These are phyloP conservation scores for Cercospora sojina DNA, from an alignment of 2,329 filamentous ascomycete species.

Conservation along the genomic window DNA sequence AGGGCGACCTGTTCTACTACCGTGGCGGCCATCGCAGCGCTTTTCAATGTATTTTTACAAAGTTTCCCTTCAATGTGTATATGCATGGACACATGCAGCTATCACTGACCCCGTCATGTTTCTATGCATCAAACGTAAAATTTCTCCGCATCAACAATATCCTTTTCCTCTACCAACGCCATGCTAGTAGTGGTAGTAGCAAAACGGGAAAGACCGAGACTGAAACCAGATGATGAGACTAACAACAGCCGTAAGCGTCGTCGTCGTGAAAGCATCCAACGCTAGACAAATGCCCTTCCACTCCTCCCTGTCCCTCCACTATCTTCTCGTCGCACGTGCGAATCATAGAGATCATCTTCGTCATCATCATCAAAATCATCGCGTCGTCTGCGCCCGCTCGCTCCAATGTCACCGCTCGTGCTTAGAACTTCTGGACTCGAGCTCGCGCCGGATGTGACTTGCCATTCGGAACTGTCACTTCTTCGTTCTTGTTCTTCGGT, in stretches of 20 bases:
- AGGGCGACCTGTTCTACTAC: too few relatives aligned
- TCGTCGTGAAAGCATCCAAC: constrained; percentile 8
- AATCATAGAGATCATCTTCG: constrained; percentile 16
- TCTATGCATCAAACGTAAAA: background rate
- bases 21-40: too few relatives aligned
- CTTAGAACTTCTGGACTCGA: constrained; percentile 33
- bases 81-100: background rate
- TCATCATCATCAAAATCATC: constrained; percentile 17
- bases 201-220: background rate
- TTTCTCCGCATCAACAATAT: constrained; percentile 8
- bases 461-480: constrained; percentile 37
- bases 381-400: constrained; percentile 12
- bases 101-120: background rate
- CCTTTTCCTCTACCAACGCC: constrained; percentile 3
- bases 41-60: background rate
- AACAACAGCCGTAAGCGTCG: background rate
- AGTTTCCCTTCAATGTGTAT: background rate
- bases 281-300: constrained; percentile 18
- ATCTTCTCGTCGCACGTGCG: constrained; percentile 12
- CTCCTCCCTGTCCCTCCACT: constrained; percentile 8
- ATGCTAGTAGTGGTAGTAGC: background rate
- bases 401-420: constrained; percentile 29
- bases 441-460: constrained; percentile 32
- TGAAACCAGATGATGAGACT: background rate
- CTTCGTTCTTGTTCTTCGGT: constrained; percentile 16